These are phyloP conservation scores for Pelargonium nanum DNA, from an alignment of 345 rosid species.

Conservation along the genomic window DNA sequence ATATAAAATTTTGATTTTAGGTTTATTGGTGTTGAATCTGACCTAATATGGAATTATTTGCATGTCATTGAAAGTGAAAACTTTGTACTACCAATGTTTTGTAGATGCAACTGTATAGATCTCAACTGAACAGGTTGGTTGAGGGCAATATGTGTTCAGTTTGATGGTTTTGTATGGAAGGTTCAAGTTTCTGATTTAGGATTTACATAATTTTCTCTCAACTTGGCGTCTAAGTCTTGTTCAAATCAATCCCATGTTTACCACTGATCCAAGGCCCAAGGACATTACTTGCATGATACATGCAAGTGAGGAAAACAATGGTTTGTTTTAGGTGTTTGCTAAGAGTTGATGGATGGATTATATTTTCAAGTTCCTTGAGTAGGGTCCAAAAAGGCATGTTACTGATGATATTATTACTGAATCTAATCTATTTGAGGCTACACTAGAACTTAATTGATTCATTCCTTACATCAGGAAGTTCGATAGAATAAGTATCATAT, in stretches of 20 bases:
- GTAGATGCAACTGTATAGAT: neutral
- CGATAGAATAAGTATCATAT: neutral
- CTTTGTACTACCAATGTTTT: neutral
- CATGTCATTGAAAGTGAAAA: neutral
- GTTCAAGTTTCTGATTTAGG: neutral
- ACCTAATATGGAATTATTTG: no score
- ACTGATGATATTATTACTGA: neutral
- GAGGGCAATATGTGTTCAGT: neutral
- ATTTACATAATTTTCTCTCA: neutral
- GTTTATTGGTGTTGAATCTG: no score
- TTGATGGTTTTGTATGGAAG: neutral
- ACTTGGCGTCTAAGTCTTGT: neutral
- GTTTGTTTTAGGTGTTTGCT: neutral
- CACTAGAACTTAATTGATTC: neutral
- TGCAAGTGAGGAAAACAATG: neutral
- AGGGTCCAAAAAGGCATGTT: neutral
- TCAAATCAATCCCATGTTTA: neutral
- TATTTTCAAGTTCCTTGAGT: neutral
- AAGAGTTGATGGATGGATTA: neutral
- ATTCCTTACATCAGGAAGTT: neutral
- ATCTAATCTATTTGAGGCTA: neutral
- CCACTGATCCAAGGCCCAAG: neutral
- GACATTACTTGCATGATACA: neutral
- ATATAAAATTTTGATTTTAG: no score
- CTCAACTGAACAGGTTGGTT: neutral